Conservation (phyloP, 768 basidiomycete genomes). For the Guyanaporus albipodus region DNA sequence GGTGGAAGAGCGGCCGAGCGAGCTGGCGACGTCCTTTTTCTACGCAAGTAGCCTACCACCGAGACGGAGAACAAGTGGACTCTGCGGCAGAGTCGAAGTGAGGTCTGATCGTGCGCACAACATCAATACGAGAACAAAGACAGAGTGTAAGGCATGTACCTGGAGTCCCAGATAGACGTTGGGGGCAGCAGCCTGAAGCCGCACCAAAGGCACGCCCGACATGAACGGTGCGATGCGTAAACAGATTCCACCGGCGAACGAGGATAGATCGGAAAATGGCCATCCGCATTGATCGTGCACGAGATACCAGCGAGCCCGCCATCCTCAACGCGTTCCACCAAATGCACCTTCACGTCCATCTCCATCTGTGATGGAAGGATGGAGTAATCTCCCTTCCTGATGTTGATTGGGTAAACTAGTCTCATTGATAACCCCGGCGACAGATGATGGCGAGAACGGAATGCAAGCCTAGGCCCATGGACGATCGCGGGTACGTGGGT, state of each 20-base stretch:
- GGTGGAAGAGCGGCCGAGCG: slow-evolving; percentile 57
- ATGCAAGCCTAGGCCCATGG: not conserved
- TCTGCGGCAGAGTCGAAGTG: no score
- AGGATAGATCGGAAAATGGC: slow-evolving; percentile 54
- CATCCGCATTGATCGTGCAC: slow-evolving; percentile 20
- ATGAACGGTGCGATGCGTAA: slow-evolving; percentile 49
- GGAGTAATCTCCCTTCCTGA: not conserved
- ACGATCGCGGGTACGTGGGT: not conserved
- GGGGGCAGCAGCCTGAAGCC: slow-evolving; percentile 54
- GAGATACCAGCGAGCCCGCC: not conserved
- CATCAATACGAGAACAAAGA: not conserved
- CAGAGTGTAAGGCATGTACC: slow-evolving; percentile 9
- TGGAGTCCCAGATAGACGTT: slow-evolving; percentile 68
- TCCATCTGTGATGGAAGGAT: not conserved
- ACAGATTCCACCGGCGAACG: slow-evolving; percentile 40
- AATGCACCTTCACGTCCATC: slow-evolving; percentile 1
- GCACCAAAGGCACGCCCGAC: slow-evolving; percentile 51
- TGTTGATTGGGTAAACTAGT: not conserved
- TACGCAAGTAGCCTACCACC: slow-evolving; percentile 53
- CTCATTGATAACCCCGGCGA: not conserved
- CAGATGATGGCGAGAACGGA: not conserved
- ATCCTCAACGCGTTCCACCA: not conserved
- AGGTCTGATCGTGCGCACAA: slow-evolving; percentile 31
- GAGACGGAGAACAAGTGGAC: no score
- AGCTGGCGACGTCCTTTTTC: slow-evolving; percentile 55